These are phyloP conservation scores for Scedosporium dehoogii DNA, from an alignment of 2,329 filamentous ascomycete species.

Conservation along the genomic window DNA sequence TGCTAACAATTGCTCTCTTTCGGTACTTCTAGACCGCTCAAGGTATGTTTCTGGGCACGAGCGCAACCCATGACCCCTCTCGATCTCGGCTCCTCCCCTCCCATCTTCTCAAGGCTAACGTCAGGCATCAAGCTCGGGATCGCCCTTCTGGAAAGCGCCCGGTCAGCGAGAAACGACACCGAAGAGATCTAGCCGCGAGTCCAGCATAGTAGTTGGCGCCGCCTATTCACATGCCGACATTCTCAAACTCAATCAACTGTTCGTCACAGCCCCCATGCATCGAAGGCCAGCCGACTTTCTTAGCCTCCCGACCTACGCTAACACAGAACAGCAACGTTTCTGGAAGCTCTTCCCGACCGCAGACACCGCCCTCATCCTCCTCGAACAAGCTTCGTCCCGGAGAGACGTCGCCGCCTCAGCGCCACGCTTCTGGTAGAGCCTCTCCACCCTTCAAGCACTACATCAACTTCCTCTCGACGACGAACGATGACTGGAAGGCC, in stretches of 20 bases:
- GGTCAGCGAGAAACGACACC: conserved; percentile 37
- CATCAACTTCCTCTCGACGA: conserved; percentile 70
- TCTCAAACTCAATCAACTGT: conserved; percentile 77
- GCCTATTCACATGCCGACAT: conserved; percentile 96
- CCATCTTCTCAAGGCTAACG: conserved; percentile 7
- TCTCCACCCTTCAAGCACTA: conserved; percentile 65
- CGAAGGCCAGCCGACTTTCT: not conserved
- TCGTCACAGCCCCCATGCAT: conserved; percentile 21
- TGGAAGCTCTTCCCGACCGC: conserved; percentile 53
- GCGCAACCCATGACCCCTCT: not conserved
- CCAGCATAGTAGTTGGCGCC: conserved; percentile 76
- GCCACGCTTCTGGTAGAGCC: conserved; percentile 39
- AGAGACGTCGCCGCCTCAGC: conserved; percentile 45
- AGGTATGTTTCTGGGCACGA: conserved; percentile 39
- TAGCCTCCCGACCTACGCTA: conserved; percentile 4
- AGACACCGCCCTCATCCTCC: conserved; percentile 61
- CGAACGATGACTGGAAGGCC: conserved; percentile 72
- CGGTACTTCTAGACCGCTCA: conserved; percentile 40
- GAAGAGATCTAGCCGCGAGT: conserved; percentile 48
- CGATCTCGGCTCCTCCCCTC: conserved; percentile 1
- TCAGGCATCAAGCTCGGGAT: conserved; percentile 54
- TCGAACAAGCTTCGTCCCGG: conserved; percentile 38
- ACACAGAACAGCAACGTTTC: conserved; percentile 43
- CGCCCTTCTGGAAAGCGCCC: conserved; percentile 77
- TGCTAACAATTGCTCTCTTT: not conserved